phyloP scores from a whole-genome alignment of 352 stramenopile species.

The Globisporangium megalacanthum region DNA sequence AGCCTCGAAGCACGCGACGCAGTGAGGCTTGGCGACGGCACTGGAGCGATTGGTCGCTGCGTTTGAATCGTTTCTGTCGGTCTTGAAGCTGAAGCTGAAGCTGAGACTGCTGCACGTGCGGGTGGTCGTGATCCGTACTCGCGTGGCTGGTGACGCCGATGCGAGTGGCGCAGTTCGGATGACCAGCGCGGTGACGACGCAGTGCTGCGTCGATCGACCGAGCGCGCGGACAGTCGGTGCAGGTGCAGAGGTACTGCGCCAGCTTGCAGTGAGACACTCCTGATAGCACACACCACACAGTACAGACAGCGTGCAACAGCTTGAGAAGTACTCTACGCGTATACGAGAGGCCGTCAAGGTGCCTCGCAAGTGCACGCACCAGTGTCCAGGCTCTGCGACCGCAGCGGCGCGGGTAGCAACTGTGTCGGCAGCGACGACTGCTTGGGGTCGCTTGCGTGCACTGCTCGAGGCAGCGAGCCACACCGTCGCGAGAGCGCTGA shows the following conservation, averaged over 20 bases:
- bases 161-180: slow-evolving; percentile 21
- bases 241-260: slow-evolving; percentile 47
- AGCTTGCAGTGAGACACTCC: not conserved
- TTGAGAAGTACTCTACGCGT: not conserved
- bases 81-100: not conserved
- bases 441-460: not conserved
- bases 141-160: not conserved
- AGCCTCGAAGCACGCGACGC: slow-evolving; percentile 51
- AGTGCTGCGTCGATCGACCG: slow-evolving; percentile 41
- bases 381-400: slow-evolving; percentile 7
- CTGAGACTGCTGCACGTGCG: not conserved
- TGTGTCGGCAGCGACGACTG: not conserved
- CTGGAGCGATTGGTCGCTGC: not conserved
- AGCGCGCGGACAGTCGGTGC: slow-evolving; percentile 52
- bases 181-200: slow-evolving; percentile 22
- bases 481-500: slow-evolving; percentile 1
- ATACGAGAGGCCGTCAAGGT: not conserved
- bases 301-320: not conserved
- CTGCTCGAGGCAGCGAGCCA: not conserved
- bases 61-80: not conserved
- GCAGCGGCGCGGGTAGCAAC: not conserved
- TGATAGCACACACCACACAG: not conserved
- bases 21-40: slow-evolving; percentile 17
- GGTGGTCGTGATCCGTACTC: not conserved
- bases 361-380: slow-evolving; percentile 3